Conservation (phyloP, 495 filamentous ascomycete species). For the Pseudevernia furfuracea region DNA sequence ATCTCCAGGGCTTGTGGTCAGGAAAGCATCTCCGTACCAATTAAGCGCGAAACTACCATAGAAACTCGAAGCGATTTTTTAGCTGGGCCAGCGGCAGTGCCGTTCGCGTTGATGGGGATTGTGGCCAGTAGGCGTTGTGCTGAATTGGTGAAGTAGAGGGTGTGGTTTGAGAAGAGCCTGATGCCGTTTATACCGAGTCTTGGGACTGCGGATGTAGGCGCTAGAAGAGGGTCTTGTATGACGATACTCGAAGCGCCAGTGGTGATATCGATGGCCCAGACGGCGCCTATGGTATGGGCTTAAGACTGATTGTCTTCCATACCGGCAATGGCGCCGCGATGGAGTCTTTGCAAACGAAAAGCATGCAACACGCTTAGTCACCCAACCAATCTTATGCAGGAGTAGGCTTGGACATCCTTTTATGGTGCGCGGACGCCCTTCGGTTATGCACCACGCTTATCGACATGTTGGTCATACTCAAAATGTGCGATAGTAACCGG, state of each 20-base stretch:
- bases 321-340: conserved; percentile 3
- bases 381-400: too few relatives aligned
- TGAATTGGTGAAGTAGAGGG: conserved; percentile 39
- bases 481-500: too few relatives aligned
- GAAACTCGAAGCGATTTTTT: conserved; percentile 18
- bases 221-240: conserved; percentile 27
- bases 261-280: conserved; percentile 31
- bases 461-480: too few relatives aligned
- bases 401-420: too few relatives aligned
- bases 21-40: conserved; percentile 18
- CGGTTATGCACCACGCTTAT: too few relatives aligned
- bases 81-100: conserved; percentile 20
- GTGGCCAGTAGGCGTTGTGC: conserved; percentile 29
- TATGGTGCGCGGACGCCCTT: too few relatives aligned
- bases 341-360: too few relatives aligned
- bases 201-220: conserved; percentile 22
- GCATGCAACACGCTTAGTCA: too few relatives aligned
- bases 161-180: conserved; percentile 17
- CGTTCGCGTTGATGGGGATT: conserved; percentile 27
- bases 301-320: background rate
- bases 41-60: conserved; percentile 33
- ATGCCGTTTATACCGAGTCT: conserved; percentile 37
- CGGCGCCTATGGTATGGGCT: conserved; percentile 19
- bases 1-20: conserved; percentile 19
- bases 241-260: conserved; percentile 18